Percentiles rank a stretch among this genome's conserved stretches.
These are phyloP conservation scores for Galeopsis tetrahit DNA, from an alignment of 257 asterid species.

Conservation along the genomic window DNA sequence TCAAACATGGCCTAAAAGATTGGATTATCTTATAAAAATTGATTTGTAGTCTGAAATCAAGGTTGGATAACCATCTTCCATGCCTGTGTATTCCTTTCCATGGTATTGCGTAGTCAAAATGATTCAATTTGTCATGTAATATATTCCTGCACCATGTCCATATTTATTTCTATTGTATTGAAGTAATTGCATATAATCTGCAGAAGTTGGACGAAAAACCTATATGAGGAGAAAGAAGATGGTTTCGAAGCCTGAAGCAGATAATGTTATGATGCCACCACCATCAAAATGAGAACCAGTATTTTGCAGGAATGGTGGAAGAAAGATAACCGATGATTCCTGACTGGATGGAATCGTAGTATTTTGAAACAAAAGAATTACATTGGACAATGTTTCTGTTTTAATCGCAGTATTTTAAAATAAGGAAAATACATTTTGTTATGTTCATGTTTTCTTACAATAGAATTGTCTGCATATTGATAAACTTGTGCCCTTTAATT, in stretches of 20 bases:
- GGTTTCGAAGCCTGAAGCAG: neutral
- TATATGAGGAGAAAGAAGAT: neutral
- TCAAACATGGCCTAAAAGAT: too few species aligned
- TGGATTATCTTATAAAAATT: too few species aligned
- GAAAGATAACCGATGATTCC: neutral
- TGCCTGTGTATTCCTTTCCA: too few species aligned
- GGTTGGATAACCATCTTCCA: neutral
- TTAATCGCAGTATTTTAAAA: too few species aligned
- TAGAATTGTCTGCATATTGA: neutral
- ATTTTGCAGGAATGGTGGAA: neutral
- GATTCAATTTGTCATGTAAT: neutral
- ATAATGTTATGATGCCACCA: conserved; percentile 1
- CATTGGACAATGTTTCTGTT: neutral
- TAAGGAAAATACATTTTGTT: neutral
- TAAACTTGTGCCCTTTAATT: neutral
- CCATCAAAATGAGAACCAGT: conserved; percentile 8
- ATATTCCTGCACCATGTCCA: neutral
- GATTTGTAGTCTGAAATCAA: too few species aligned
- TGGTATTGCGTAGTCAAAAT: too few species aligned
- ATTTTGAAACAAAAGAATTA: neutral
- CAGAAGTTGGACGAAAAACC: neutral
- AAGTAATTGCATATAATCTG: neutral
- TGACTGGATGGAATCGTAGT: neutral
- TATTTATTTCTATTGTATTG: neutral
- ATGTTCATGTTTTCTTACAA: neutral